Evolutionary conservation across 805 yeast genomes (phyloP).

Genomic region (Metschnikowia reukaufii): DNA sequence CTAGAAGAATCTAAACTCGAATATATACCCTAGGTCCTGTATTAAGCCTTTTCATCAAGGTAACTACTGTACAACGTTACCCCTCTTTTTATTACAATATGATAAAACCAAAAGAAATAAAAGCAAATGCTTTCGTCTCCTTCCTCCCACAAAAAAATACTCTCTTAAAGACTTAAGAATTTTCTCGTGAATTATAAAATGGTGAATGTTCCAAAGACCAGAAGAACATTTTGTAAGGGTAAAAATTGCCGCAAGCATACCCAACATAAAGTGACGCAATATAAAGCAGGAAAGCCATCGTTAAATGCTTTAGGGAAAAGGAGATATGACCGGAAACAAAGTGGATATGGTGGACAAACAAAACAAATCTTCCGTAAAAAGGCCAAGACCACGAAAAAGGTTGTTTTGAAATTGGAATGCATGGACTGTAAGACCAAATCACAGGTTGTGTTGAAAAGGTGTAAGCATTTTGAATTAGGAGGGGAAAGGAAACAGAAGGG

Average conservation of each 20-base stretch:
- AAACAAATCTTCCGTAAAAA: constrained; percentile 99
- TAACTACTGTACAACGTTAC: neutral
- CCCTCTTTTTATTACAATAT: neutral
- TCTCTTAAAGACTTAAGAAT: too few relatives aligned
- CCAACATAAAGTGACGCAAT: constrained; percentile 99
- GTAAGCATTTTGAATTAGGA: constrained; percentile 99
- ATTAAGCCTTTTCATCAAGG: too few relatives aligned
- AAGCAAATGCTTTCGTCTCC: too few relatives aligned
- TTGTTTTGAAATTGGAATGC: constrained; percentile 98
- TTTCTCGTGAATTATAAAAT: too few relatives aligned
- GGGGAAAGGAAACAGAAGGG: constrained; percentile 99
- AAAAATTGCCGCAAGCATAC: constrained; percentile 99
- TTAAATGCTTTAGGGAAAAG: constrained; percentile 99
- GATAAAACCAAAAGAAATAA: too few relatives aligned
- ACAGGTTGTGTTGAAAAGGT: constrained; percentile 96
- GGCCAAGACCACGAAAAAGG: constrained; percentile 99
- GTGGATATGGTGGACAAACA: constrained; percentile 99
- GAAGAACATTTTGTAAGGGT: constrained; percentile 99
- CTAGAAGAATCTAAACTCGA: too few relatives aligned
- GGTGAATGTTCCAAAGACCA: constrained; percentile 24
- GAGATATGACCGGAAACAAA: constrained; percentile 99
- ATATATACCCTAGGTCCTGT: too few relatives aligned
- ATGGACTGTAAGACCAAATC: constrained; percentile 97
- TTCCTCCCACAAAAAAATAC: too few relatives aligned
- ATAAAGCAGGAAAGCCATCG: constrained; percentile 99